A percentile compares a stretch with the other conserved stretches of the same genome.
Evolutionary conservation across 495 filamentous ascomycete species (phyloP).

Genomic region (Xylaria scruposa): DNA sequence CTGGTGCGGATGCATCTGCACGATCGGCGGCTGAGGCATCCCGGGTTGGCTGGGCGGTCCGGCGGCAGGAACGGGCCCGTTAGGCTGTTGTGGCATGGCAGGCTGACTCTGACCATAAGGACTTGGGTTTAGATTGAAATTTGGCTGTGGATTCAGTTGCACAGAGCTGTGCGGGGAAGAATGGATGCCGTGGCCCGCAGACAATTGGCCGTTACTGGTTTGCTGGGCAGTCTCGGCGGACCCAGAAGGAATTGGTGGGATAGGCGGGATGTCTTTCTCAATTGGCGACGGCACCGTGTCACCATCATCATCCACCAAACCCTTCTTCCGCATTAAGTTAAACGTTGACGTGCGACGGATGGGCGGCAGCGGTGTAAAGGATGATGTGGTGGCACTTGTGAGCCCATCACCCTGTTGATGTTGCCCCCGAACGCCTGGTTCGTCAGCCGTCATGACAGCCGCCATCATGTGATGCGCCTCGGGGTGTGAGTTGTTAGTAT

Average conservation of each 20-base stretch:
- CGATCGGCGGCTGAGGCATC: slow-evolving; percentile 24
- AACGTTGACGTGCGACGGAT: slow-evolving; percentile 61
- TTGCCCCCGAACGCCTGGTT: slow-evolving; percentile 33
- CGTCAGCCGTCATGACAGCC: slow-evolving; percentile 47
- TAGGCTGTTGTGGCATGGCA: slow-evolving; percentile 29
- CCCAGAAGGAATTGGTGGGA: slow-evolving; percentile 29
- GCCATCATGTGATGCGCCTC: slow-evolving; percentile 30
- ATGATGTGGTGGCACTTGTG: slow-evolving; percentile 31
- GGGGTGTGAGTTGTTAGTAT: slow-evolving; percentile 28
- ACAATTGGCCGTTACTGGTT: slow-evolving; percentile 34
- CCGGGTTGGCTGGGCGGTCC: slow-evolving; percentile 33
- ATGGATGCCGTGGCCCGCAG: slow-evolving; percentile 18
- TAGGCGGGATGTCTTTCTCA: slow-evolving; percentile 30
- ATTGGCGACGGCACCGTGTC: slow-evolving; percentile 36
- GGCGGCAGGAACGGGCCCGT: slow-evolving; percentile 38
- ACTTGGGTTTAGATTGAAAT: slow-evolving; percentile 10
- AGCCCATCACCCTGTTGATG: not conserved
- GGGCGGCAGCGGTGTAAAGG: slow-evolving; percentile 56
- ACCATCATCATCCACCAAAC: slow-evolving; percentile 33
- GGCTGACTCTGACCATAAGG: slow-evolving; percentile 10
- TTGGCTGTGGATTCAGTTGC: slow-evolving; percentile 32
- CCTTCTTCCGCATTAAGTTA: slow-evolving; percentile 45
- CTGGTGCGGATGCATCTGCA: slow-evolving; percentile 27
- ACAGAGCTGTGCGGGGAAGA: slow-evolving; percentile 31
- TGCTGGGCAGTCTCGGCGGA: slow-evolving; percentile 30